A percentile compares a stretch with the other conserved stretches of the same genome.
Evolutionary conservation across 2,329 filamentous ascomycete genomes (phyloP).

Genomic region (Penicillium sp.): DNA sequence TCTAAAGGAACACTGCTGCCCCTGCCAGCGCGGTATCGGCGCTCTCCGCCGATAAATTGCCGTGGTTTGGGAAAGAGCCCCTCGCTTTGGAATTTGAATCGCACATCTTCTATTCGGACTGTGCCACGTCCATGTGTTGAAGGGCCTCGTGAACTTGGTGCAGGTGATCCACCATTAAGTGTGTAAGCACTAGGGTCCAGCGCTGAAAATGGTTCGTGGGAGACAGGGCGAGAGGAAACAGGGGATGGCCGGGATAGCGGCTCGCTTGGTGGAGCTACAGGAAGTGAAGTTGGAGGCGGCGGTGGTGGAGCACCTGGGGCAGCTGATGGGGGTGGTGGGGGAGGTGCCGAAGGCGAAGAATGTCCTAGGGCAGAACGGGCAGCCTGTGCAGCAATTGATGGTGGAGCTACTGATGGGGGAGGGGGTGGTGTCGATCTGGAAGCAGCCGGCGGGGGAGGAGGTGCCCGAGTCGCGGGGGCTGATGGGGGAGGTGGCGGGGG

Average conservation of each 20-base stretch:
- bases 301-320: conserved; percentile 46
- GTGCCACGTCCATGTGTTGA: conserved; percentile 28
- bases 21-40: conserved; percentile 82
- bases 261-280: conserved; percentile 40
- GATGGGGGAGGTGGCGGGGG: conserved; percentile 45
- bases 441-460: conserved; percentile 39
- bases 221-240: conserved; percentile 33
- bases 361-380: conserved; percentile 57
- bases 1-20: conserved; percentile 93
- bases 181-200: conserved; percentile 77
- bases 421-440: conserved; percentile 47
- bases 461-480: conserved; percentile 45
- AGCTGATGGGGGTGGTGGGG: conserved; percentile 46
- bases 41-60: conserved; percentile 70
- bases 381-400: conserved; percentile 57
- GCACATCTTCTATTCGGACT: conserved; percentile 67
- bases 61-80: conserved; percentile 78
- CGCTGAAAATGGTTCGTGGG: conserved; percentile 57
- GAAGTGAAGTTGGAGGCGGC: conserved; percentile 37
- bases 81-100: conserved; percentile 87
- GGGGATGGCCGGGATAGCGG: conserved; percentile 46
- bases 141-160: conserved; percentile 26
- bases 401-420: conserved; percentile 15
- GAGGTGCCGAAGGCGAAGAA: conserved; percentile 43
- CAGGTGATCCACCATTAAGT: conserved; percentile 57